Conservation (phyloP, 176 grass and related monocot genomes). For the Avena sativa region DNA sequence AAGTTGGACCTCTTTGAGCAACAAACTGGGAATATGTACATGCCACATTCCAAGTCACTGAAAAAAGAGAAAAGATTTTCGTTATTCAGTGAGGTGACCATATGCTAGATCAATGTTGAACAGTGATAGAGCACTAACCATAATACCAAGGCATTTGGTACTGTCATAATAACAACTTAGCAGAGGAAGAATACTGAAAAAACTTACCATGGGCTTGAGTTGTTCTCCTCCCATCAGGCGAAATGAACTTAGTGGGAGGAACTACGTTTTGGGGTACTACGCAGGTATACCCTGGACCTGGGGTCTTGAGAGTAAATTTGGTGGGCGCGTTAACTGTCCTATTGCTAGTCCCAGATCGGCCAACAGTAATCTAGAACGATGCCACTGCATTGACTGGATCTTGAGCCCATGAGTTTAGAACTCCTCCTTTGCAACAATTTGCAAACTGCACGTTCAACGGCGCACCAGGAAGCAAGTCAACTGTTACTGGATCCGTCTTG, state of each 20-base stretch:
- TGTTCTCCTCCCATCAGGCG: slow-evolving; percentile 64
- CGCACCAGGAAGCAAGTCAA: slow-evolving; percentile 67
- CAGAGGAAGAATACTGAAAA: neutral
- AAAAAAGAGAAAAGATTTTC: slow-evolving; percentile 30
- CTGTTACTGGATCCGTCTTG: slow-evolving; percentile 62
- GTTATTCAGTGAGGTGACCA: neutral
- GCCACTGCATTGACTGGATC: slow-evolving; percentile 60
- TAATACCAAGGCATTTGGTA: neutral
- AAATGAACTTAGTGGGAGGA: slow-evolving; percentile 65
- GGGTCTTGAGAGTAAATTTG: slow-evolving; percentile 63
- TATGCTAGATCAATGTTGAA: slow-evolving; percentile 3
- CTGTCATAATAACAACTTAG: neutral
- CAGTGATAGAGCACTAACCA: neutral
- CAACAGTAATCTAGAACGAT: slow-evolving; percentile 74
- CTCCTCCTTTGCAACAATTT: slow-evolving; percentile 83
- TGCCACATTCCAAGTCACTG: slow-evolving; percentile 83
- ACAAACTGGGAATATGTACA: slow-evolving; percentile 84
- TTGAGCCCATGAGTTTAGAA: slow-evolving; percentile 69
- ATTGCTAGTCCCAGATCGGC: slow-evolving; percentile 73
- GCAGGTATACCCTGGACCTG: slow-evolving; percentile 78
- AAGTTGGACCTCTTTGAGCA: slow-evolving; percentile 67
- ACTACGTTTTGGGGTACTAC: slow-evolving; percentile 52
- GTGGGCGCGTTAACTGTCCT: slow-evolving; percentile 56
- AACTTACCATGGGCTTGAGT: slow-evolving; percentile 72
- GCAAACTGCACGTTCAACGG: slow-evolving; percentile 63